phyloP scores from a whole-genome alignment of 164 flowering plant species.

The Vitis riparia region DNA sequence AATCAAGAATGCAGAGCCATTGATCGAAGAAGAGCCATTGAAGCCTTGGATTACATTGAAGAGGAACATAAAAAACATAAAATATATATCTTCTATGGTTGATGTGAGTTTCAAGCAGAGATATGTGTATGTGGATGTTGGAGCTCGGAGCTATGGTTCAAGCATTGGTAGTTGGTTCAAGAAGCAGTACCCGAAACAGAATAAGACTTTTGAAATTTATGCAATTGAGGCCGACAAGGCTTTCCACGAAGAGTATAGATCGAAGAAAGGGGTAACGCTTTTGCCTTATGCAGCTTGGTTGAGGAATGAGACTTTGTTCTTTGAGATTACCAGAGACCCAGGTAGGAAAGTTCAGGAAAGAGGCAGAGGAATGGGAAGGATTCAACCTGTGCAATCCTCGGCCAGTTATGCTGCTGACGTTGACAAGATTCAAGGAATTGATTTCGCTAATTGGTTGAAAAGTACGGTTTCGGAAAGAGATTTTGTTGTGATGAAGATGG shows the following conservation, averaged over 20 bases:
- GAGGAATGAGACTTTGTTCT: conserved; percentile 72
- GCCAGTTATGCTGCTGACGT: conserved; percentile 38
- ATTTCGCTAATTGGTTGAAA: conserved; percentile 95
- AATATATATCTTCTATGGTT: conserved; percentile 70
- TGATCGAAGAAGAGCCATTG: conserved; percentile 81
- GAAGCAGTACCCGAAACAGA: conserved; percentile 95
- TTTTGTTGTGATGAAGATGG: conserved; percentile 99
- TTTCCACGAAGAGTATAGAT: conserved; percentile 64
- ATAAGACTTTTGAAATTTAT: conserved; percentile 77
- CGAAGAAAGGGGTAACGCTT: conserved; percentile 63
- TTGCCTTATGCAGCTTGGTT: conserved; percentile 98
- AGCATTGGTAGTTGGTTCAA: conserved; percentile 96
- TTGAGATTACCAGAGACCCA: conserved; percentile 74
- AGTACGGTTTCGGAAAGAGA: conserved; percentile 70
- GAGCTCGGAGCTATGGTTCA: conserved; percentile 90
- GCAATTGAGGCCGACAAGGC: conserved; percentile 91
- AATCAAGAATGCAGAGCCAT: conserved; percentile 66
- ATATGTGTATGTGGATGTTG: conserved; percentile 91
- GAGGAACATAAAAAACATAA: conserved; percentile 70
- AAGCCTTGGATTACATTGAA: conserved; percentile 95
- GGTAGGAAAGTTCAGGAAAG: conserved; percentile 45
- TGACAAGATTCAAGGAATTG: conserved; percentile 78
- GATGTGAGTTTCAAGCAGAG: conserved; percentile 77
- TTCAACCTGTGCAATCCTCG: conserved; percentile 48
- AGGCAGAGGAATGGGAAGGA: conserved; percentile 91